Evolutionary conservation across 805 yeast genomes (phyloP), one percentile per base, ranked within the genome.

Genomic region (Blastobotrys parvus): DNA sequence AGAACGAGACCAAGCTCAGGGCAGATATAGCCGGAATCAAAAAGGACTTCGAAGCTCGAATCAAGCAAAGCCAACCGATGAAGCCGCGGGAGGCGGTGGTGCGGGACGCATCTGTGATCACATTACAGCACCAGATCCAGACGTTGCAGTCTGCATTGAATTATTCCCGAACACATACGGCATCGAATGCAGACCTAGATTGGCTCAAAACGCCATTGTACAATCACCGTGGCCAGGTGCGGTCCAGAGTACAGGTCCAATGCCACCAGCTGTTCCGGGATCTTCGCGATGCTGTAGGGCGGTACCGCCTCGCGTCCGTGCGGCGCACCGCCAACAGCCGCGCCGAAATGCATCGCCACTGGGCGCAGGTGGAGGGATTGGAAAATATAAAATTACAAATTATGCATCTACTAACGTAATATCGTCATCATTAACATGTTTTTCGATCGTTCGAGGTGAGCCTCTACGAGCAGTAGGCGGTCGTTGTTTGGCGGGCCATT

Each of bases 401-500:
- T 3, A 36, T 32, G 35, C 19, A 32, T 17, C 17, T 32, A 17
- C 13, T 32, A 4, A 32, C 20, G 29, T 25, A 25, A n/a, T n/a
- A n/a, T n/a, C n/a, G n/a, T n/a, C n/a, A n/a, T n/a, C n/a, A n/a
- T n/a, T n/a, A n/a, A n/a, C n/a, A n/a, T n/a, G n/a, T n/a, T n/a
- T n/a, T n/a, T n/a, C n/a, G n/a, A n/a, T n/a, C n/a, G n/a, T n/a
- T n/a, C n/a, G n/a, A n/a, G n/a, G n/a, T n/a, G n/a, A n/a, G n/a
- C 29, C 29, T 11, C 29, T 25, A 7, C 29, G 10, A 25, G 29
- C 7, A 25, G 7, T 11, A 7, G 10, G 7, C 29, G 16, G 4
- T 17, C n/a, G 11, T 34, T 4, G 7, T 31, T 45, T 45, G 25
- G 16, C 4, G 4, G 63, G 95, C 96, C 96, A 89, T 60, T 88